Evolutionary conservation across 2,329 filamentous ascomycete genomes (phyloP).

Genomic region (Penicillium sp.): DNA sequence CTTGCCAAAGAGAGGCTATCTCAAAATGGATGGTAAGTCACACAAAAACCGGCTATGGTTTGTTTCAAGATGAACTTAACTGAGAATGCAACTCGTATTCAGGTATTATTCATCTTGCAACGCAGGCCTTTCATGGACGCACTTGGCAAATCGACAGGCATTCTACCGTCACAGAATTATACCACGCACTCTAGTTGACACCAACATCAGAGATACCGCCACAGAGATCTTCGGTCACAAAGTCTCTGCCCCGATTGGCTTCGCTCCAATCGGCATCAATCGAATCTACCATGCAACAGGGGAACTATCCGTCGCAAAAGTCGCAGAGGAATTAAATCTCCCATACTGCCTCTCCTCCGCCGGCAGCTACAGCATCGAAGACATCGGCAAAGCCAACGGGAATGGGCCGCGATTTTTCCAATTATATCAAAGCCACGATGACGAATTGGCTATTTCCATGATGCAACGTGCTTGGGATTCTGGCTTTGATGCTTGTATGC

Average conservation of each 20-base stretch:
- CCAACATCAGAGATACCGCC: conserved; percentile 62
- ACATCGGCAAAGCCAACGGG: conserved; percentile 63
- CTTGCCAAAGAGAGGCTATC: conserved; percentile 63
- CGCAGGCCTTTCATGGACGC: conserved; percentile 60
- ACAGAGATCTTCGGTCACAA: conserved; percentile 66
- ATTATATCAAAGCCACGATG: conserved; percentile 68
- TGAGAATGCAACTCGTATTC: neutral
- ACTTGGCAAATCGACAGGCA: conserved; percentile 65
- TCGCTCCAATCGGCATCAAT: conserved; percentile 70
- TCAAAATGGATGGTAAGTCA: conserved; percentile 55
- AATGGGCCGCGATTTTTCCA: conserved; percentile 64
- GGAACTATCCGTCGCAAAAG: conserved; percentile 65
- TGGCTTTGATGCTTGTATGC: conserved; percentile 64
- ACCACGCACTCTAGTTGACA: conserved; percentile 67
- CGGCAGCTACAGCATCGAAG: conserved; percentile 61
- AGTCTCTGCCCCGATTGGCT: conserved; percentile 66
- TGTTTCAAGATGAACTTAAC: too few relatives aligned
- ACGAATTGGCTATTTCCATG: conserved; percentile 63
- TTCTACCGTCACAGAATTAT: conserved; percentile 70
- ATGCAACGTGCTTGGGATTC: conserved; percentile 60
- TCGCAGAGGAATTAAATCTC: conserved; percentile 64
- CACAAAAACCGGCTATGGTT: neutral
- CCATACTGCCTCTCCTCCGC: conserved; percentile 67
- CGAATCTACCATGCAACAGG: conserved; percentile 66
- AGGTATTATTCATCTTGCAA: conserved; percentile 47